phyloP scores from a whole-genome alignment of 129 eudicot species.

The sunflower (Helianthus annuus) region DNA sequence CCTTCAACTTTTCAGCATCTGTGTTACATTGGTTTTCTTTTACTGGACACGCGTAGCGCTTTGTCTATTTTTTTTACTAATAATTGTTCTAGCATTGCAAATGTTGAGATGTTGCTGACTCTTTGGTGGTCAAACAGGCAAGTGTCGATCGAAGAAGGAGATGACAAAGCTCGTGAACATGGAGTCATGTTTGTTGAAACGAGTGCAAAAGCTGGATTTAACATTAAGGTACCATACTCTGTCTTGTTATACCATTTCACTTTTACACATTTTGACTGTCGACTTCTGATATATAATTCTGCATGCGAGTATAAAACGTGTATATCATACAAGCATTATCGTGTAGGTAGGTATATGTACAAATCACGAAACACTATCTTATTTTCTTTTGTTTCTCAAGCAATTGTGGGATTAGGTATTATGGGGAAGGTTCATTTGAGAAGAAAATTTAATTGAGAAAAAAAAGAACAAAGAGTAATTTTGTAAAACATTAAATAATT shows the following conservation, averaged over 20 bases:
- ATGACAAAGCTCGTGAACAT: constrained; percentile 57
- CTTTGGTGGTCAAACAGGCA: constrained; percentile 50
- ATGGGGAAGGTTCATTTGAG: too few relatives aligned
- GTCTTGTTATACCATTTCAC: background rate
- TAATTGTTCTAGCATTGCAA: background rate
- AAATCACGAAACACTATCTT: too few relatives aligned
- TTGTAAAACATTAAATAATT: too few relatives aligned
- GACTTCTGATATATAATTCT: background rate
- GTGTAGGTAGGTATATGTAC: too few relatives aligned
- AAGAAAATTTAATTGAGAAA: too few relatives aligned
- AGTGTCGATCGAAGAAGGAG: constrained; percentile 87
- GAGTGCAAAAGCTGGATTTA: constrained; percentile 85
- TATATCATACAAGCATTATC: background rate
- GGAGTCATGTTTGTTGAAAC: constrained; percentile 85
- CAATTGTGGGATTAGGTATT: too few relatives aligned
- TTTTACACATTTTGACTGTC: background rate
- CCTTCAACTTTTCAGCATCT: background rate
- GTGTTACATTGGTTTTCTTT: background rate
- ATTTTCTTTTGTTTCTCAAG: too few relatives aligned
- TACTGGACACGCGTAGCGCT: background rate
- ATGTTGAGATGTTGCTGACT: constrained; percentile 3
- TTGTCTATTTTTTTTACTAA: background rate
- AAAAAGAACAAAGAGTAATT: too few relatives aligned
- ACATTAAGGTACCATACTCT: constrained; percentile 58
- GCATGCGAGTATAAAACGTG: too few relatives aligned